These are phyloP conservation scores for Saraca asoca DNA, from an alignment of 331 rosid species.

Conservation along the genomic window DNA sequence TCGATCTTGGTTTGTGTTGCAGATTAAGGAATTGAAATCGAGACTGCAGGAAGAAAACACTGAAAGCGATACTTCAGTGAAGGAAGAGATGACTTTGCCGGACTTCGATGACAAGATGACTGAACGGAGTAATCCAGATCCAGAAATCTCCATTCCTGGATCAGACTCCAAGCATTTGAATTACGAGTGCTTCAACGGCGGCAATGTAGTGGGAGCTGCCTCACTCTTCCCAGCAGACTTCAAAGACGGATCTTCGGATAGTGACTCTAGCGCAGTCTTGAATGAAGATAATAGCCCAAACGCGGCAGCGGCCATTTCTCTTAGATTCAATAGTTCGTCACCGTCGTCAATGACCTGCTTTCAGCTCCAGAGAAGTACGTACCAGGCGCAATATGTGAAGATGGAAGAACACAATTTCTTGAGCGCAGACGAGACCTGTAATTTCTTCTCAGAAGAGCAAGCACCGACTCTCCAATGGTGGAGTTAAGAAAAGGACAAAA, in stretches of 20 bases:
- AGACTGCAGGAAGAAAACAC: constrained; percentile 48
- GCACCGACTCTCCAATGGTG: constrained; percentile 87
- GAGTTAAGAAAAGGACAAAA: constrained; percentile 36
- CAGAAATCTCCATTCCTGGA: constrained; percentile 40
- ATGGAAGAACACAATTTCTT: constrained; percentile 82
- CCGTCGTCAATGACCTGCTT: constrained; percentile 56
- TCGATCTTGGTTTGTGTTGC: constrained; percentile 17
- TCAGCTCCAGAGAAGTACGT: constrained; percentile 54
- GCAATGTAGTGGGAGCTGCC: constrained; percentile 31
- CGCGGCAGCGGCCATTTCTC: constrained; percentile 37
- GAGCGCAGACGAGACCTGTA: constrained; percentile 71
- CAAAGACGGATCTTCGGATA: constrained; percentile 80
- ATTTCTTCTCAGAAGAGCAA: constrained; percentile 83
- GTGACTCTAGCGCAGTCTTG: constrained; percentile 86
- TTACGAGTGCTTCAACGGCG: constrained; percentile 40
- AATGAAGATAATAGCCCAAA: constrained; percentile 72
- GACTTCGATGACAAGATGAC: constrained; percentile 37
- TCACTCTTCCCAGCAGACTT: constrained; percentile 47
- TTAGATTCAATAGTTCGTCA: constrained; percentile 44
- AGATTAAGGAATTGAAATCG: constrained; percentile 74
- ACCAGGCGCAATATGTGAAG: constrained; percentile 65
- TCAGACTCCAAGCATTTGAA: constrained; percentile 49
- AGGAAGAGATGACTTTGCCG: constrained; percentile 49
- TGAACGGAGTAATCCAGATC: constrained; percentile 27
- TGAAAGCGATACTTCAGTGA: constrained; percentile 58